These are phyloP conservation scores for Huntiella moniliformis DNA, from an alignment of 2,329 filamentous ascomycete genomes.

Conservation along the genomic window DNA sequence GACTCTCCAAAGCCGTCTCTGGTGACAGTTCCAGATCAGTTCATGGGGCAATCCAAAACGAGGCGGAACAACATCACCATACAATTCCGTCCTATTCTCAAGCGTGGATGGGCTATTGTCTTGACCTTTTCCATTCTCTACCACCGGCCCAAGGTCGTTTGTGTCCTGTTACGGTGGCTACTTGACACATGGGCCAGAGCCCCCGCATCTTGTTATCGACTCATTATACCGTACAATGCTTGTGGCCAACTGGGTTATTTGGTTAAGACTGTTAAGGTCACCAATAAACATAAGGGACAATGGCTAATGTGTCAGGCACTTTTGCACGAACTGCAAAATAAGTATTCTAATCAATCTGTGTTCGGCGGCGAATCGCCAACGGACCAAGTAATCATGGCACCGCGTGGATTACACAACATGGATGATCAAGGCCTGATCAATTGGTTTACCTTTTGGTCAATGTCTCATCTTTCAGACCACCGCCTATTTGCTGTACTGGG, in stretches of 20 bases:
- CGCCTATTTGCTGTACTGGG: conserved; percentile 38
- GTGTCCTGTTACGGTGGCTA: conserved; percentile 21
- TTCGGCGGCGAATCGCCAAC: too few species aligned
- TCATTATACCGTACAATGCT: too few species aligned
- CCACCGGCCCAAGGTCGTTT: conserved; percentile 20
- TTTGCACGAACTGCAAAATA: too few species aligned
- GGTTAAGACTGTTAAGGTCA: background rate
- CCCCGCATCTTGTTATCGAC: too few species aligned
- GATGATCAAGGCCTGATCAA: conserved; percentile 45
- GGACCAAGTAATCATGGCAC: conserved; percentile 19
- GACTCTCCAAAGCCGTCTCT: too few species aligned
- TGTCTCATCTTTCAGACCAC: conserved; percentile 28
- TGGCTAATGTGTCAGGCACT: too few species aligned
- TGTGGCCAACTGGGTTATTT: too few species aligned
- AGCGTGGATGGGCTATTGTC: conserved; percentile 19
- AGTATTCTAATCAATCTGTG: too few species aligned
- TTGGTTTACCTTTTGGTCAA: conserved; percentile 43
- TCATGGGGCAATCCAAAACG: too few species aligned
- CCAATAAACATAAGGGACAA: too few species aligned
- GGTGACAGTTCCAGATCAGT: too few species aligned
- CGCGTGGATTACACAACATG: conserved; percentile 30
- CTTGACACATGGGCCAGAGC: conserved; percentile 11
- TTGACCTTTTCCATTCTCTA: conserved; percentile 26
- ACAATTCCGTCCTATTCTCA: conserved; percentile 15
- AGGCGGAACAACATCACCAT: too few species aligned